These are phyloP conservation scores for Hypholoma fasciculare DNA, from an alignment of 768 basidiomycete genomes.

Conservation along the genomic window DNA sequence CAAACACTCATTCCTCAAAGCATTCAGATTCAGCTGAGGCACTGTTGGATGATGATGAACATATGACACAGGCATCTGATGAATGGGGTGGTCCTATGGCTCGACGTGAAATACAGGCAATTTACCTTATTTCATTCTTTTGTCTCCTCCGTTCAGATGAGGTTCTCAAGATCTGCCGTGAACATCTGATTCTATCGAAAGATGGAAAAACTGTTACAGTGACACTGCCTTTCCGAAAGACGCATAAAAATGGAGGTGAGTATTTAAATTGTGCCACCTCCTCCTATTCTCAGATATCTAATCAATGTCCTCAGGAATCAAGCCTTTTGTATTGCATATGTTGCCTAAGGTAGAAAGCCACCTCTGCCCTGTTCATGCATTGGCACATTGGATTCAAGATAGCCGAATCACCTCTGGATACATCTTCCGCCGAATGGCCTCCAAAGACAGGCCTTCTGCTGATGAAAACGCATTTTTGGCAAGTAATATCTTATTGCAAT, in stretches of 20 bases:
- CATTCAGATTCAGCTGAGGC: too few species aligned
- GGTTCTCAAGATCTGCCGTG: constrained; percentile 5
- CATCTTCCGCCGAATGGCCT: constrained; percentile 30
- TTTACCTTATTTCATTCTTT: constrained; percentile 29
- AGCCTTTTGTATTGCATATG: constrained; percentile 14
- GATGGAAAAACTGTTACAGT: background rate
- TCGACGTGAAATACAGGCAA: constrained; percentile 26
- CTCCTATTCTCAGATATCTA: background rate
- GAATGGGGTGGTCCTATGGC: constrained; percentile 30
- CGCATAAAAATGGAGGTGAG: constrained; percentile 9
- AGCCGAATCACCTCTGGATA: constrained; percentile 25
- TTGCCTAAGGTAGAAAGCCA: constrained; percentile 25
- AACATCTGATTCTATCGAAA: constrained; percentile 4
- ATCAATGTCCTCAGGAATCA: constrained; percentile 9
- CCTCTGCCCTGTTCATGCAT: constrained; percentile 33
- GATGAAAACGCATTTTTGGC: background rate
- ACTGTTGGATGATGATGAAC: too few species aligned
- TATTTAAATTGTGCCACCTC: background rate
- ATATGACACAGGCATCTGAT: background rate
- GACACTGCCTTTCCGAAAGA: constrained; percentile 10
- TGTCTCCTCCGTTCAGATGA: constrained; percentile 13
- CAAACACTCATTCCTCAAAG: background rate
- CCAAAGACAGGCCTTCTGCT: constrained; percentile 25
- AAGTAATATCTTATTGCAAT: constrained; percentile 5
- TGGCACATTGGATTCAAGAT: constrained; percentile 27